These are phyloP conservation scores for Raffaelea arxii DNA, from an alignment of 2,329 filamentous ascomycete species.

Conservation along the genomic window DNA sequence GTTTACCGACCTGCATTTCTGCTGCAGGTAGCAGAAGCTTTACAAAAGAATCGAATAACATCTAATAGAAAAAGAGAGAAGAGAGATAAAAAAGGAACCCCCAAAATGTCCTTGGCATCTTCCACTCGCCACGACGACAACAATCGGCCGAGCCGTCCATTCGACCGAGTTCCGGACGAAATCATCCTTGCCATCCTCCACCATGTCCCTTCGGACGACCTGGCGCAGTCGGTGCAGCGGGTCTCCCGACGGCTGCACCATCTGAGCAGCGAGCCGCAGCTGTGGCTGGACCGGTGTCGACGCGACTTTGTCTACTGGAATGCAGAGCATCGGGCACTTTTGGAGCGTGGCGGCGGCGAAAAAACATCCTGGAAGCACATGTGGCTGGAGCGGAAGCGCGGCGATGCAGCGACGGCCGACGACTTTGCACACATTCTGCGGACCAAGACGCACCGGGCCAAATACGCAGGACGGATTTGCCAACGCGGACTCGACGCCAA, in stretches of 20 bases:
- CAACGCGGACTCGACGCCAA: slow-evolving; percentile 77
- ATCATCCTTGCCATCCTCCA: slow-evolving; percentile 70
- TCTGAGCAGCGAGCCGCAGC: slow-evolving; percentile 59
- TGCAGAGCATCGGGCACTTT: slow-evolving; percentile 43
- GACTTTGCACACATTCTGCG: slow-evolving; percentile 60
- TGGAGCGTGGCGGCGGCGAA: background rate
- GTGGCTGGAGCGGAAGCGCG: slow-evolving; percentile 45
- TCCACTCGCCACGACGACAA: too few relatives aligned
- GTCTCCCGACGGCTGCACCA: slow-evolving; percentile 55
- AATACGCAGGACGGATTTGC: slow-evolving; percentile 61
- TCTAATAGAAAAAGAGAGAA: too few relatives aligned
- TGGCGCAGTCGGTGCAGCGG: slow-evolving; percentile 35
- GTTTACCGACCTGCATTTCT: too few relatives aligned
- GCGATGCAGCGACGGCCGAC: slow-evolving; percentile 39
- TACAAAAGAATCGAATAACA: too few relatives aligned
- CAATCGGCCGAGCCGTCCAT: too few relatives aligned
- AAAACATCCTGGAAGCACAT: slow-evolving; percentile 55
- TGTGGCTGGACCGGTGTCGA: slow-evolving; percentile 73
- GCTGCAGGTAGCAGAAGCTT: too few relatives aligned
- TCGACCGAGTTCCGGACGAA: slow-evolving; percentile 63
- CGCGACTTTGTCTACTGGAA: slow-evolving; percentile 68
- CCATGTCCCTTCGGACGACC: slow-evolving; percentile 47
- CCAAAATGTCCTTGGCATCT: too few relatives aligned
- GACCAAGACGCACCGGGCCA: slow-evolving; percentile 60
- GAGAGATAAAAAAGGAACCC: too few relatives aligned